Evolutionary conservation across 2,329 filamentous ascomycete species (phyloP).

Genomic region (Penicillium expansum): DNA sequence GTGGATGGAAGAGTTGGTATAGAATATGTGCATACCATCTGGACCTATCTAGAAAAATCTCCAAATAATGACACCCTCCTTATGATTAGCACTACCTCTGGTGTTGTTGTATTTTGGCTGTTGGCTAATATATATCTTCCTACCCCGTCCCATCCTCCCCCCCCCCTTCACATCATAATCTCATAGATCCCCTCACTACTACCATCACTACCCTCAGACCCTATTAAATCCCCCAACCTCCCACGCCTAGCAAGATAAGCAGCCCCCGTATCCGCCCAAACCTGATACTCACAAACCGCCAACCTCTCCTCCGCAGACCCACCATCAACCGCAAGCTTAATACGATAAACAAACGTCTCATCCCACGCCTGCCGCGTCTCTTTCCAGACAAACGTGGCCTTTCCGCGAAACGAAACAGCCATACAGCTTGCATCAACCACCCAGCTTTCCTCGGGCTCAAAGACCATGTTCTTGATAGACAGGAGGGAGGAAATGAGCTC

Average conservation of each 20-base stretch:
- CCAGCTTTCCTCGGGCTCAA: constrained; percentile 37
- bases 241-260: constrained; percentile 41
- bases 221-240: constrained; percentile 11
- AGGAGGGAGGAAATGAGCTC: constrained; percentile 31
- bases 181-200: background rate
- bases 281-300: constrained; percentile 41
- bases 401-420: constrained; percentile 36
- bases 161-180: background rate
- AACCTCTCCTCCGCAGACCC: constrained; percentile 6
- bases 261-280: constrained; percentile 47
- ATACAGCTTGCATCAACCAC: constrained; percentile 36
- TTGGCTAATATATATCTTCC: background rate
- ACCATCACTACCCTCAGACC: background rate
- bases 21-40: constrained; percentile 6
- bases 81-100: background rate
- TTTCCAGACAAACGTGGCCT: constrained; percentile 36
- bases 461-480: constrained; percentile 36
- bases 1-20: background rate
- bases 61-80: background rate
- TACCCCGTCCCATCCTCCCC: background rate
- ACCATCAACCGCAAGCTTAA: constrained; percentile 35
- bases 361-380: constrained; percentile 39
- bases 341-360: constrained; percentile 42
- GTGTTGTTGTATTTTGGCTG: background rate
- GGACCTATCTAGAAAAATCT: constrained; percentile 7